Evolutionary conservation across 225 moss, liverwort and hornwort species (phyloP), one percentile per base, ranked within the genome.

Genomic region (Bryum argenteum): DNA sequence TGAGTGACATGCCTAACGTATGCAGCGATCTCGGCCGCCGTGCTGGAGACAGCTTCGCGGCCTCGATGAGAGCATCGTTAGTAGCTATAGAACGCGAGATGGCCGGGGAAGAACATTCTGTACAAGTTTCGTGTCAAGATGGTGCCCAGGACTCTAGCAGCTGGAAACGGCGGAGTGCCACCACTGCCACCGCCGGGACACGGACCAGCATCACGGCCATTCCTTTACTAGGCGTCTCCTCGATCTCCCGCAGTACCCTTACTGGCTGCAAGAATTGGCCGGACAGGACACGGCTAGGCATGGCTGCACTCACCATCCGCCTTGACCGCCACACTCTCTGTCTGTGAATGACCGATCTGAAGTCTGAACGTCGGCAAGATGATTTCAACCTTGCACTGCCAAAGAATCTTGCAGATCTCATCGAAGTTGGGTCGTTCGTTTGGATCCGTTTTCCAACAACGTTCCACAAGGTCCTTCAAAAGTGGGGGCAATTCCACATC

Each of bases 1-100:
- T 80, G 83, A 45, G 17, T 66, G 42, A 75, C 86, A 66, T 86
- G 86, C 11, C 83, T 83, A 10, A 47, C 86, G 14, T 48, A 86
- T 9, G 83, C 86, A 17, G 86, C 86, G 38, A 86, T 80, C 69
- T 86, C 86, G 1, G 37, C 82, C 82, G 8, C 83, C 80, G 15
- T 69, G 1, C 11, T 82, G 80, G 24, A 80, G n/a, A 86, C 14
- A 6, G 3, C 44, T 77, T 72, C 3, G 80, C 57, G 15, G 86
- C 86, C 54, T 74, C 52, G 4, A 86, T 72, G 54, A 86, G 62
- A 33, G 40, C 43, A 16, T 80, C 75, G 56, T 86, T 83, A 2
- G 58, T n/a, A n/a, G n/a, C n/a, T 50, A 75, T 78, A 86, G 69
- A 86, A 86, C 14, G 59, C 0, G 38, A 77, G 56, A 42, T 80